phyloP scores from a whole-genome alignment of 768 basidiomycete genomes.

The Tephrocybe rancida region DNA sequence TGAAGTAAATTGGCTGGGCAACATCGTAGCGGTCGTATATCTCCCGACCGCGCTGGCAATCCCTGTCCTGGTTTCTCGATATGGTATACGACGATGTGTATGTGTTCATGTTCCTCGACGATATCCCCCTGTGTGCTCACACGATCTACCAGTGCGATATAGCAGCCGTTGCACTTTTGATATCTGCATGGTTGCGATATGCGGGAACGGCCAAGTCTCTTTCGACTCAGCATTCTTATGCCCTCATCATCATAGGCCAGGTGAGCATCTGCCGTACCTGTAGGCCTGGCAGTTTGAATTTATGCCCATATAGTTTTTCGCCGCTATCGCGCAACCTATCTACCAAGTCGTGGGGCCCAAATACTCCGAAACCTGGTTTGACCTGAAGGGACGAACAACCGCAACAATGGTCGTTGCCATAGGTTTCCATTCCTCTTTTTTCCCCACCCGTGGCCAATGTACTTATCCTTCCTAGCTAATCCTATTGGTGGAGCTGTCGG shows the following conservation, averaged over 20 bases:
- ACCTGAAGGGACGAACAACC: slow-evolving; percentile 73
- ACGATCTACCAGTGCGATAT: slow-evolving; percentile 55
- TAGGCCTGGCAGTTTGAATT: not conserved
- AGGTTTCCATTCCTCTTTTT: slow-evolving; percentile 27
- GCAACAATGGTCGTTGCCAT: slow-evolving; percentile 67
- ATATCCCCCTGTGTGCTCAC: not conserved
- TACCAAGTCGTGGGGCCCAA: slow-evolving; percentile 80
- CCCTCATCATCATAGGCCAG: slow-evolving; percentile 73
- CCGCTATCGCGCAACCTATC: slow-evolving; percentile 66
- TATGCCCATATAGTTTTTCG: slow-evolving; percentile 48
- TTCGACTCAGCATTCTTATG: slow-evolving; percentile 53
- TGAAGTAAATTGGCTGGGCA: slow-evolving; percentile 83
- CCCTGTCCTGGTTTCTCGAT: slow-evolving; percentile 58
- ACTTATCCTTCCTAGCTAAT: slow-evolving; percentile 49
- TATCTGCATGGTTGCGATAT: slow-evolving; percentile 79
- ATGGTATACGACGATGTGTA: slow-evolving; percentile 66
- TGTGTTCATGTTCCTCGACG: slow-evolving; percentile 32
- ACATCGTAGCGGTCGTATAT: slow-evolving; percentile 62
- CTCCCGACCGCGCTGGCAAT: slow-evolving; percentile 62
- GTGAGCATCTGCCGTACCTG: slow-evolving; percentile 33
- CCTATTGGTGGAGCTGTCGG: slow-evolving; percentile 75
- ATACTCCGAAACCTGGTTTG: slow-evolving; percentile 86
- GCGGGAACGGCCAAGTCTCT: slow-evolving; percentile 65
- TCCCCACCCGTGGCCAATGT: not conserved
- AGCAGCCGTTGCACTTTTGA: slow-evolving; percentile 52